These are phyloP conservation scores for Anacardium occidentale DNA, from an alignment of 345 rosid genomes.

Conservation along the genomic window DNA sequence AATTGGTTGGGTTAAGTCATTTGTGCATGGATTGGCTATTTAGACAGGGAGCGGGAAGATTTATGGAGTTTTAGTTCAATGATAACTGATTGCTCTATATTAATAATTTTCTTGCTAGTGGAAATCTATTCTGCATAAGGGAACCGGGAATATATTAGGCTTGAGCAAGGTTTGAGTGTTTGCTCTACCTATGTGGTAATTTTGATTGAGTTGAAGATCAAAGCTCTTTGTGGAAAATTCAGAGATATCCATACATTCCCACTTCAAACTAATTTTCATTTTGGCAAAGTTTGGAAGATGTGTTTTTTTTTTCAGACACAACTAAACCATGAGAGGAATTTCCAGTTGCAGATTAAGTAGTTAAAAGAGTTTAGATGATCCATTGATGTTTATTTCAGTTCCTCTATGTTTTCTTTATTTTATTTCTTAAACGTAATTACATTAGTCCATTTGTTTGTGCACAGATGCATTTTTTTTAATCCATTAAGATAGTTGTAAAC, in stretches of 20 bases:
- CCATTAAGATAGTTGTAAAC: neutral
- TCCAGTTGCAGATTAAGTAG: neutral
- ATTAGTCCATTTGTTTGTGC: neutral
- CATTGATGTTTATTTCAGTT: neutral
- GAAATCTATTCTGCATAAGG: neutral
- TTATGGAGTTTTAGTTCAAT: neutral
- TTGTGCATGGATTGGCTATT: neutral
- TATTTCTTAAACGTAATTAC: neutral
- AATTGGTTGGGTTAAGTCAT: neutral
- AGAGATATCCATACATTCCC: neutral
- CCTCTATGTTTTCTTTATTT: neutral
- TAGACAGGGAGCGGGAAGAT: neutral
- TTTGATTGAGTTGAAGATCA: neutral
- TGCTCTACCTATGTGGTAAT: neutral
- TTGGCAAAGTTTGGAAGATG: neutral
- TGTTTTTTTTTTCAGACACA: neutral
- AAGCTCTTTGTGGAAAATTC: constrained; percentile 2
- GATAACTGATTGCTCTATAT: neutral
- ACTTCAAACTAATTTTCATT: neutral
- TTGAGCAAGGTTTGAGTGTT: neutral
- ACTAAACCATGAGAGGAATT: neutral
- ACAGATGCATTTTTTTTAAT: neutral
- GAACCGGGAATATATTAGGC: neutral
- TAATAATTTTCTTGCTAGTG: neutral
- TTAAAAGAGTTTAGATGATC: neutral